Evolutionary conservation across 2,329 filamentous ascomycete genomes (phyloP), one percentile per base, ranked within the genome.

Genomic region (Neopestalotiopsis clavispora): DNA sequence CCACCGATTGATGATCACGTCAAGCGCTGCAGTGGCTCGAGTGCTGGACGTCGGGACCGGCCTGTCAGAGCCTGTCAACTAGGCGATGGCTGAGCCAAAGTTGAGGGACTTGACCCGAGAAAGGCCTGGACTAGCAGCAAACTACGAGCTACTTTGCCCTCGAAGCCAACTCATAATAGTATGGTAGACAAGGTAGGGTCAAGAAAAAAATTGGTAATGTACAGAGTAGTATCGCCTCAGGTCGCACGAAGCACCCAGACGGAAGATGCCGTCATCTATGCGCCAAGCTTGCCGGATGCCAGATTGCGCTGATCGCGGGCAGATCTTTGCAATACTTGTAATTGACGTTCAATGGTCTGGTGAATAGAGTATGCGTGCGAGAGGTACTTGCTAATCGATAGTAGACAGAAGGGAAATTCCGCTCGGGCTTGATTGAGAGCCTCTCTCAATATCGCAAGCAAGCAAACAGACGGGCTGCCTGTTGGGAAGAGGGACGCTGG

Each of bases 1-100:
- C 59, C 14, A 34, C 32, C 59, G 28, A 30, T n/a, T 40, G 59
- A 62, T 13, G 59, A 62, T 62, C 59, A 62, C 59, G 59, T 62
- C 59, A 40, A 62, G 23, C 17, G 7, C 30, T 59, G 30, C 10
- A 17, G 57, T 30, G 20, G 23, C 23, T 28, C 23, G 23, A 28
- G 23, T 28, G 23, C 23, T 28, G 23, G 57, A 23, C 23, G 9
- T 13, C 23, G 17, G 23, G 57, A 17, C 57, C 57, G 23, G 45
- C 17, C 45, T 52, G 34, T 38, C 34, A 38, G 23, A 38, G 34
- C 34, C 34, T 7, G 34, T 52, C 23, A 28, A n/a, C 45, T 52
- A 52, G 20, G 17, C 20, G 20, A 52, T 52, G 45, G 45, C 45
- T 52, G 45, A 20, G 45, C 45, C 45, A 52, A 20, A 52, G 23